Evolutionary conservation across 164 flowering plant species (phyloP).

Genomic region (Brasenia schreberi): DNA sequence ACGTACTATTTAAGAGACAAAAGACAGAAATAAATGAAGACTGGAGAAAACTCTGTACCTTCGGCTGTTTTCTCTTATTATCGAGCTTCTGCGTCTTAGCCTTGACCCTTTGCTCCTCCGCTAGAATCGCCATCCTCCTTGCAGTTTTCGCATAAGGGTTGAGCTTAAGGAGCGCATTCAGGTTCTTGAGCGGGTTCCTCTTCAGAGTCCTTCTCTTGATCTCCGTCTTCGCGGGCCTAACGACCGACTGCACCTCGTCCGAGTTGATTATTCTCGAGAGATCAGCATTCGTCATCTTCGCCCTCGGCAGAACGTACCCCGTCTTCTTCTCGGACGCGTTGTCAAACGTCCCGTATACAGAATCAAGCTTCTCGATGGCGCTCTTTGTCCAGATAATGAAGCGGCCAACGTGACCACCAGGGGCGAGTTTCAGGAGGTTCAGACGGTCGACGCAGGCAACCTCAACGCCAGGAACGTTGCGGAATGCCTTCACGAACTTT

Average conservation of each 20-base stretch:
- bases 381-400: conserved; percentile 58
- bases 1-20: no score
- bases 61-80: conserved; percentile 60
- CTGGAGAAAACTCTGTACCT: conserved; percentile 17
- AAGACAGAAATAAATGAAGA: no score
- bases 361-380: conserved; percentile 83
- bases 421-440: conserved; percentile 70
- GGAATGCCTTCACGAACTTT: conserved; percentile 64
- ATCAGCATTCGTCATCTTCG: conserved; percentile 87
- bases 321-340: conserved; percentile 73
- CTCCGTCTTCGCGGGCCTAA: conserved; percentile 69
- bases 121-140: conserved; percentile 73
- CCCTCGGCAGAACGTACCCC: conserved; percentile 61
- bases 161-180: conserved; percentile 53
- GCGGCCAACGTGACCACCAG: conserved; percentile 83
- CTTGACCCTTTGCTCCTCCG: conserved; percentile 65
- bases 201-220: conserved; percentile 56
- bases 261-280: conserved; percentile 79
- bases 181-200: conserved; percentile 88
- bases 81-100: conserved; percentile 70
- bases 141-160: conserved; percentile 90
- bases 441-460: conserved; percentile 60
- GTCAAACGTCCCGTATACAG: conserved; percentile 65
- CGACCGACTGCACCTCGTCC: conserved; percentile 87
- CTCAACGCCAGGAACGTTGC: conserved; percentile 80